These are phyloP conservation scores for Macaranga tanarius DNA, from an alignment of 441 rosid species.

Conservation along the genomic window DNA sequence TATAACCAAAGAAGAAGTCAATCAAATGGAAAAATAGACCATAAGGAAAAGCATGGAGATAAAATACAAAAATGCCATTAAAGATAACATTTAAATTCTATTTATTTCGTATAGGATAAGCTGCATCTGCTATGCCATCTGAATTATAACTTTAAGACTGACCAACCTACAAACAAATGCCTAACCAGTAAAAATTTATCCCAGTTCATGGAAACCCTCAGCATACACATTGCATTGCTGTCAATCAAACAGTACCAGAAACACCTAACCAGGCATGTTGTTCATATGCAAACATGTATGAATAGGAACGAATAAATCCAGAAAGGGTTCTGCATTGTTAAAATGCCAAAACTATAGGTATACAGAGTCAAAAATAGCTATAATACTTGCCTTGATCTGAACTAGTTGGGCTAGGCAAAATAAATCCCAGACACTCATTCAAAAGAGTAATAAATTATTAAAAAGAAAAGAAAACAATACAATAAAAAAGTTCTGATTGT, in stretches of 20 bases:
- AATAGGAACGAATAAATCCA: background rate
- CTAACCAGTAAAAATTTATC: background rate
- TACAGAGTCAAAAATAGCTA: no score
- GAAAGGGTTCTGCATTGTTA: background rate
- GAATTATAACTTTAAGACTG: constrained; percentile 8
- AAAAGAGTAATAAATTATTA: background rate
- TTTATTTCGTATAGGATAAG: background rate
- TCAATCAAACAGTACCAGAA: no score
- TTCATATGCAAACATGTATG: background rate
- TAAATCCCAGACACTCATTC: background rate
- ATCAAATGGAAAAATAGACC: constrained; percentile 12
- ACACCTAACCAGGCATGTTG: no score
- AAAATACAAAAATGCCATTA: constrained; percentile 11
- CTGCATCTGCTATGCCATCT: background rate
- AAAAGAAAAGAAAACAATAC: background rate
- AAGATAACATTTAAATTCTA: constrained; percentile 10
- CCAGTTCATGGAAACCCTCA: background rate
- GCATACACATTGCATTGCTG: background rate
- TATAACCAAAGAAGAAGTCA: constrained; percentile 19
- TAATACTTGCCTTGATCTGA: no score
- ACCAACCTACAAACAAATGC: background rate
- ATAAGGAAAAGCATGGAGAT: constrained; percentile 14
- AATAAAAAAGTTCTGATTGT: no score
- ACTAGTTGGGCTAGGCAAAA: no score
- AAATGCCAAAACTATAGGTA: no score